A percentile compares a stretch with the other conserved stretches of the same genome.
Conservation (phyloP, 306 rosid genomes). For the cucumber (Cucumis sativus) region Cucumber_9930_V3 NC_026656.2:8335001-8335500, state of each 20-base stretch:
- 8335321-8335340: background rate
- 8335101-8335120: slow-evolving; percentile 49
- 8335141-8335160: slow-evolving; percentile 45
- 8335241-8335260: slow-evolving; percentile 21
- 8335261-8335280: background rate
- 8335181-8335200: slow-evolving; percentile 19
- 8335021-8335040: slow-evolving; percentile 36
- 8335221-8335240: slow-evolving; percentile 13
- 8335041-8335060: slow-evolving; percentile 46
- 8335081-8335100: slow-evolving; percentile 38
- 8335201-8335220: slow-evolving; percentile 20
- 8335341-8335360: background rate
- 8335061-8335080: slow-evolving; percentile 42
- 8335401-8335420: too few relatives aligned
- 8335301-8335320: background rate
- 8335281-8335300: background rate
- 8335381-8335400: too few relatives aligned
- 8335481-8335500: too few relatives aligned
- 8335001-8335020: slow-evolving; percentile 49
- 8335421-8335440: too few relatives aligned
- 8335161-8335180: slow-evolving; percentile 22
- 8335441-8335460: too few relatives aligned
- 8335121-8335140: slow-evolving; percentile 44
- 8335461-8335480: too few relatives aligned
- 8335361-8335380: too few relatives aligned